These are phyloP conservation scores for Zopfochytrium polystomum DNA, from an alignment of 371 early-diverging fungal species.

Conservation along the genomic window DNA sequence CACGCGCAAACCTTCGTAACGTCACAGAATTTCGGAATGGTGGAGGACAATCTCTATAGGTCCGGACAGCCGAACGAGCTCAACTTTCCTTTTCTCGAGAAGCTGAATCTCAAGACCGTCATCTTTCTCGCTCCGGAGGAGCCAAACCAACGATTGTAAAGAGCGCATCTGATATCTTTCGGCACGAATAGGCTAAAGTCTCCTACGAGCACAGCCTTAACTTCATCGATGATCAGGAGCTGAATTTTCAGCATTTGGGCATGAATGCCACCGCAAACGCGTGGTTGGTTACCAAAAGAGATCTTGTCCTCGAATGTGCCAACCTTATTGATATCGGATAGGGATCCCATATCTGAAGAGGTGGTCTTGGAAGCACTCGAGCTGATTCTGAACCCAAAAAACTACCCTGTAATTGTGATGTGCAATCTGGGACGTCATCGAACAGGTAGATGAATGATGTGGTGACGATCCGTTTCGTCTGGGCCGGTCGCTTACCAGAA, in stretches of 20 bases:
- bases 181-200: too few species aligned
- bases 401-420: slow-evolving; percentile 95
- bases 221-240: slow-evolving; percentile 96
- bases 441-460: too few species aligned
- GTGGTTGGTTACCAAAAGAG: slow-evolving; percentile 86
- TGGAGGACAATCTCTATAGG: too few species aligned
- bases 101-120: slow-evolving; percentile 85
- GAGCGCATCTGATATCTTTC: not conserved
- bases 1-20: too few species aligned
- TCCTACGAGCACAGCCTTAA: slow-evolving; percentile 51
- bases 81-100: slow-evolving; percentile 95
- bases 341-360: slow-evolving; percentile 90
- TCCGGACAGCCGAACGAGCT: slow-evolving; percentile 87
- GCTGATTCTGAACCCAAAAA: slow-evolving; percentile 78
- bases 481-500: too few species aligned
- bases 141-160: slow-evolving; percentile 87
- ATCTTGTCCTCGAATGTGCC: slow-evolving; percentile 6
- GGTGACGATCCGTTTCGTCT: too few species aligned
- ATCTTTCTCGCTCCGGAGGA: slow-evolving; percentile 94
- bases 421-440: slow-evolving; percentile 95
- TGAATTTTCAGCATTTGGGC: slow-evolving; percentile 81
- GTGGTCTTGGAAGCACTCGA: slow-evolving; percentile 88
- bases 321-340: too few species aligned
- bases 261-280: slow-evolving; percentile 77
- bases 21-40: too few species aligned